Evolutionary conservation across 345 rosid genomes (phyloP), one percentile per base, ranked within the genome.

Genomic region (Arabis hirsuta): DNA sequence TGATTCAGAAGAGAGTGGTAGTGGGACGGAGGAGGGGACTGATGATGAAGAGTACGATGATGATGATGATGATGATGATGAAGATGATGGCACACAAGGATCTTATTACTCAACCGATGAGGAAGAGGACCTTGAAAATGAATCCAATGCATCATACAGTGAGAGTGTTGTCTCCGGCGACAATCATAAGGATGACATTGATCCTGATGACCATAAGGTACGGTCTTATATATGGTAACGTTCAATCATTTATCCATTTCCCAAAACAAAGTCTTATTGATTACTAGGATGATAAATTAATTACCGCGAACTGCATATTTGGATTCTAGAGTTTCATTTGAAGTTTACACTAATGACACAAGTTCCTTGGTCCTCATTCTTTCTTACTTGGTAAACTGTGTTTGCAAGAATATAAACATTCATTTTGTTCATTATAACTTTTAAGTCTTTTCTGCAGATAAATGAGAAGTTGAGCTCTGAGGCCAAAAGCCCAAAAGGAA

Each of bases 21-120:
- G 89, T 77, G 98, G 83, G 79, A 83, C 84, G 55, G 99, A 88
- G 78, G 98, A 86, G 76, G 88, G 82, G 69, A 80, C 87, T 20
- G 93, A 95, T 79, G 97, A 90, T 75, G 92, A 88, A 65, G 92
- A 83, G 52, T 89, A 22, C 16, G 16, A 84, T 62, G 84, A 89
- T 75, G 98, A 87, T 54, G 96, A 89, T 75, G 98, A 87, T 54
- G 96, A 88, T 46, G 55, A 76, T 51, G 82, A 78, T 79, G 62
- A 73, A 4, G 82, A 82, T 64, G 88, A 85, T 74, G 85, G 55
- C 66, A 45, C 82, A 20, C 71, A 75, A 38, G 89, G 71, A 57
- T 85, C 88, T 32, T 56, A 66, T 26, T 77, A 72, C 26, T 72
- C 72, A 65, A 90, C 86, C 45, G 84, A 67, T 47, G 82, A 79